Base-by-base conservation (phyloP, 169 alveolate genomes). In the Plasmodium reichenowi region DNA sequence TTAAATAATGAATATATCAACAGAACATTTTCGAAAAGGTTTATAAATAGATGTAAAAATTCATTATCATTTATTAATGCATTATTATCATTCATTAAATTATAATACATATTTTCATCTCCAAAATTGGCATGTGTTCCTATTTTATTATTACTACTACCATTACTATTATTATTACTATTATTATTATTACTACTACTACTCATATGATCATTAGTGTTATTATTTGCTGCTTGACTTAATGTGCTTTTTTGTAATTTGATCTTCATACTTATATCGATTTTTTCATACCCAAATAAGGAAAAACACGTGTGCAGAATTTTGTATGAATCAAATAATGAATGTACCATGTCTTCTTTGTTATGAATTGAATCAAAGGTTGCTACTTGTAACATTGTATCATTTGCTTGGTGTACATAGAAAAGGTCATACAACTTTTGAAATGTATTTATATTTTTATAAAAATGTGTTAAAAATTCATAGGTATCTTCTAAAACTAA, bases 321-420 rank as follows among this genome's bases (percentile, higher is more conserved):
- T 50, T 83, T 83, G 5, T 26, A 71, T n/a, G 56, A 45, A 9
- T 78, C 89, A 26, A 83, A 26, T 12, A 83, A 48, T 1, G 73
- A 13, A 8, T 58, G 29, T 3, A 10, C 29, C n/a, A n/a, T 58
- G 26, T 56, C 68, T 10, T 12, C 10, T 48, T 43, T 58, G 20
- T 73, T 54, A 38, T 38, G 47, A 38, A 38, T 38, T 5, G 47
- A 5, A 38, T 38, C 47, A 38, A 38, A 5, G 10, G 47, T 5
- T 38, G 10, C 47, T 38, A 38, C 47, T 38, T 38, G 47, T 38
- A 38, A 38, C 9, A 38, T 38, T 38, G 47, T 38, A 13, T 70
- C 74, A 8, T 12, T 56, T 17, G 7, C n/a, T 15, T 56, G 12
- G 3, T 54, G 15, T 48, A n/a, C 60, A 9, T 48, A 78, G 1